phyloP scores from a whole-genome alignment of 73 alveolate species.

The Paramecium pentaurelia region DNA sequence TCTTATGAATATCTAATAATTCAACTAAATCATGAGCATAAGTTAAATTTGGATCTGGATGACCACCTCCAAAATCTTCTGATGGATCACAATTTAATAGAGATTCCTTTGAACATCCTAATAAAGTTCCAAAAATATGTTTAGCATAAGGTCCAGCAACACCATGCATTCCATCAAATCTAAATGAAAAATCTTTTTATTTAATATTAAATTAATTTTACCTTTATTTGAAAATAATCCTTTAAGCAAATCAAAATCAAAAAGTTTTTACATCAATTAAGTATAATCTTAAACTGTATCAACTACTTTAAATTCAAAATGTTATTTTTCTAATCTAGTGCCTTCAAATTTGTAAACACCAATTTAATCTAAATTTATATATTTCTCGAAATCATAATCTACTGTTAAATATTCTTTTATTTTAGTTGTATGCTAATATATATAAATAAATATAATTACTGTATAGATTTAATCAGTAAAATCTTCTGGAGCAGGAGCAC shows the following conservation, averaged over 20 bases:
- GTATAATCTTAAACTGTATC: slow-evolving; percentile 87
- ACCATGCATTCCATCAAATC: slow-evolving; percentile 97
- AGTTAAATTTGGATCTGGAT: slow-evolving; percentile 98
- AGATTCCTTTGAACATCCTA: slow-evolving; percentile 79
- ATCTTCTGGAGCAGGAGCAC: slow-evolving; percentile 98
- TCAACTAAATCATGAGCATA: slow-evolving; percentile 94
- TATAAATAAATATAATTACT: slow-evolving; percentile 61
- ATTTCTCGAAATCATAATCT: slow-evolving; percentile 66
- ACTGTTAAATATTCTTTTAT: slow-evolving; percentile 71
- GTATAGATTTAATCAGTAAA: slow-evolving; percentile 84
- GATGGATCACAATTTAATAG: slow-evolving; percentile 83
- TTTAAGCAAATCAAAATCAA: slow-evolving; percentile 91
- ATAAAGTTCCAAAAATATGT: slow-evolving; percentile 79
- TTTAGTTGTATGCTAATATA: slow-evolving; percentile 63
- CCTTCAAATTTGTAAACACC: neutral
- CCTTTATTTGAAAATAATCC: slow-evolving; percentile 74
- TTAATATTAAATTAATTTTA: neutral
- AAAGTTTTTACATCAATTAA: slow-evolving; percentile 82
- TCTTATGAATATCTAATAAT: slow-evolving; percentile 82
- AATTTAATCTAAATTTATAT: slow-evolving; percentile 66
- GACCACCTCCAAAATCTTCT: slow-evolving; percentile 97
- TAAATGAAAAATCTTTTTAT: slow-evolving; percentile 81
- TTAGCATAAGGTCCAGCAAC: slow-evolving; percentile 97
- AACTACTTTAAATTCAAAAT: slow-evolving; percentile 77
- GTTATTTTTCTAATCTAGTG: slow-evolving; percentile 27